phyloP scores from a whole-genome alignment of 2,329 filamentous ascomycete species.

The Penicillium sp. region DNA sequence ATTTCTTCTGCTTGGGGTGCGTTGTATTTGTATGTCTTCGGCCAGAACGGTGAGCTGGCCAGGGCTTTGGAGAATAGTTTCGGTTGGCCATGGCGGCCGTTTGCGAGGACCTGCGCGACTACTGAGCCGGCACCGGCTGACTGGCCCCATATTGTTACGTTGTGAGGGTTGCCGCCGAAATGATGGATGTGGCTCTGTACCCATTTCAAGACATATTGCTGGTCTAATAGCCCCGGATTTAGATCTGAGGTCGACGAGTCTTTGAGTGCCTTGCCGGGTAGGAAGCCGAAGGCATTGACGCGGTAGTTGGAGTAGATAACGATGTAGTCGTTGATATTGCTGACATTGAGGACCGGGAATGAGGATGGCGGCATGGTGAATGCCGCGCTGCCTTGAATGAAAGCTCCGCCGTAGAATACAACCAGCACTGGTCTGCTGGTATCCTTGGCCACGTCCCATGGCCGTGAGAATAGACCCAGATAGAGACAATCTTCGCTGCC shows the following conservation, averaged over 20 bases:
- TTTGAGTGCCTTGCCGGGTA: constrained; percentile 51
- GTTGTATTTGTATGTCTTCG: constrained; percentile 56
- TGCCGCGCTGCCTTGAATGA: constrained; percentile 56
- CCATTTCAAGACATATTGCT: constrained; percentile 53
- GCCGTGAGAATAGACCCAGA: constrained; percentile 58
- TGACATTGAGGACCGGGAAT: constrained; percentile 59
- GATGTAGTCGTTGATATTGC: constrained; percentile 50
- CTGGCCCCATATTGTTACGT: constrained; percentile 57
- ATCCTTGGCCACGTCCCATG: constrained; percentile 44
- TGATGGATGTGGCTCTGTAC: constrained; percentile 52
- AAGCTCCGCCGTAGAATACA: constrained; percentile 61
- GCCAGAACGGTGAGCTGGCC: constrained; percentile 57
- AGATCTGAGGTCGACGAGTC: constrained; percentile 47
- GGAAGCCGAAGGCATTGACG: constrained; percentile 57
- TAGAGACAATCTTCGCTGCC: constrained; percentile 62
- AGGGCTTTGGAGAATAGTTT: constrained; percentile 53
- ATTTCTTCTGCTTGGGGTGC: constrained; percentile 51
- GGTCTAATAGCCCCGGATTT: constrained; percentile 54
- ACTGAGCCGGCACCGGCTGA: constrained; percentile 53
- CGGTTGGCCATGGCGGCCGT: constrained; percentile 42
- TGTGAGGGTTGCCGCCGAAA: constrained; percentile 54
- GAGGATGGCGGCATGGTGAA: constrained; percentile 56
- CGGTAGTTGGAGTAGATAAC: constrained; percentile 56
- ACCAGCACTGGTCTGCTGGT: constrained; percentile 58
- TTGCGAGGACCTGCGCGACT: constrained; percentile 46